phyloP scores from a whole-genome alignment of 306 rosid species.

The Astragalus membranaceus region DNA sequence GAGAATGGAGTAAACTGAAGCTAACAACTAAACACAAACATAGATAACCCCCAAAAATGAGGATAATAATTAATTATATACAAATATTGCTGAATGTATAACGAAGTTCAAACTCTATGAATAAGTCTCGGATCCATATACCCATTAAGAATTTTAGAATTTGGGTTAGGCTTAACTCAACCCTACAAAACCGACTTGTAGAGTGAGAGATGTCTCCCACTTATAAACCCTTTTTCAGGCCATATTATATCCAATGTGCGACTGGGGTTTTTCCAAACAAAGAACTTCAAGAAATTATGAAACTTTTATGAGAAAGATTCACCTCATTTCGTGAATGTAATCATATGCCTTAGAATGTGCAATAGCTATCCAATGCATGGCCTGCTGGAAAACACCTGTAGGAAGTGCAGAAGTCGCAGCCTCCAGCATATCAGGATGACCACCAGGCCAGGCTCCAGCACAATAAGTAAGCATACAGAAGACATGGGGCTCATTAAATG shows the following conservation, averaged over 20 bases:
- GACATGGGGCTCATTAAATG: slow-evolving; percentile 94
- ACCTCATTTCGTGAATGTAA: slow-evolving; percentile 74
- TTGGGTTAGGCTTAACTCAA: no score
- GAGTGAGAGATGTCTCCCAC: no score
- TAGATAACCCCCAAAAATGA: slow-evolving; percentile 1
- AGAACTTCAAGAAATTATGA: slow-evolving; percentile 16
- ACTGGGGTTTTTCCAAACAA: no score
- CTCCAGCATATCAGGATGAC: slow-evolving; percentile 97
- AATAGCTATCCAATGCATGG: slow-evolving; percentile 94
- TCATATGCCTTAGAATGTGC: slow-evolving; percentile 94
- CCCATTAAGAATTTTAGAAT: not conserved
- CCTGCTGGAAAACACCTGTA: slow-evolving; percentile 84
- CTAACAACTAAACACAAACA: not conserved
- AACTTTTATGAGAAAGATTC: slow-evolving; percentile 22
- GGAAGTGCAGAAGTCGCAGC: slow-evolving; percentile 87
- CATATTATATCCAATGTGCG: no score
- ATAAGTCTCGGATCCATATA: not conserved
- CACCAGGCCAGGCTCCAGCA: slow-evolving; percentile 99
- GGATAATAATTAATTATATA: not conserved
- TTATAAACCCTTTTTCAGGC: no score
- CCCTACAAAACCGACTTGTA: no score
- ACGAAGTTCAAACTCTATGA: not conserved
- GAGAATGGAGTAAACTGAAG: not conserved
- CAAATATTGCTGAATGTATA: not conserved
- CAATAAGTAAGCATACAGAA: slow-evolving; percentile 83